Evolutionary conservation across 192 early-diverging fungal species (phyloP), one percentile per base, ranked within the genome.

Genomic region (Lunasporangiospora selenospora): DNA sequence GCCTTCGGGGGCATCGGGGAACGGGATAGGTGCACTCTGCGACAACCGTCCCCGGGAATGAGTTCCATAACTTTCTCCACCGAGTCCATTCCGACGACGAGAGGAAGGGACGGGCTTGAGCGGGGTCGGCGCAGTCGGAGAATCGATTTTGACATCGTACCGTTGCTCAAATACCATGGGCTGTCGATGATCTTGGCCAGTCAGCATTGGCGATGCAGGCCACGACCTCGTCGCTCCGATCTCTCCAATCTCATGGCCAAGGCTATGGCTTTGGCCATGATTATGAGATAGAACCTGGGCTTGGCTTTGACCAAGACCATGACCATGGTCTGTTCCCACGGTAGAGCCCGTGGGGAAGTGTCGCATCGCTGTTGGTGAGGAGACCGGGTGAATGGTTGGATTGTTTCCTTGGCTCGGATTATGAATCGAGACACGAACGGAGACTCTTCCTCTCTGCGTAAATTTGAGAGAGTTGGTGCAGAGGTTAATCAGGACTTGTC

Each of bases 381-480:
- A 19, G 32, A 43, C 58, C 23, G 61, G 69, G 16, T 21, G 54
- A 31, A 73, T 58, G 29, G 61, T 58, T 0, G 61, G 69, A 38
- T 63, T 31, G n/a, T n/a, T n/a, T n/a, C n/a, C n/a, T n/a, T 63
- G 69, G 1, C 54, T 24, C 1, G 69, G 60, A 26, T 43, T 18
- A 15, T 73, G 69, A 37, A 73, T 44, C 6, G 69, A 63, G 19
- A 73, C 69, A 58, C 57, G 69, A 15, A 73, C 69, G 26, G 69
- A 62, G 4, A 73, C 69, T 6, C 69, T 45, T 27, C 48, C 40
- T 9, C 58, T 63, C 40, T 53, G 53, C 9, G 57, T 78, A 57
- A 81, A 80, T 53, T 83, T 83, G 40, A 83, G 77, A 1, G 82
- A 80, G 52, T 83, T 83, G 5, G 82, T 81, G 53, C 82, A 83